Conservation (phyloP, 768 basidiomycete species). For the Suillus tomentosus region DNA sequence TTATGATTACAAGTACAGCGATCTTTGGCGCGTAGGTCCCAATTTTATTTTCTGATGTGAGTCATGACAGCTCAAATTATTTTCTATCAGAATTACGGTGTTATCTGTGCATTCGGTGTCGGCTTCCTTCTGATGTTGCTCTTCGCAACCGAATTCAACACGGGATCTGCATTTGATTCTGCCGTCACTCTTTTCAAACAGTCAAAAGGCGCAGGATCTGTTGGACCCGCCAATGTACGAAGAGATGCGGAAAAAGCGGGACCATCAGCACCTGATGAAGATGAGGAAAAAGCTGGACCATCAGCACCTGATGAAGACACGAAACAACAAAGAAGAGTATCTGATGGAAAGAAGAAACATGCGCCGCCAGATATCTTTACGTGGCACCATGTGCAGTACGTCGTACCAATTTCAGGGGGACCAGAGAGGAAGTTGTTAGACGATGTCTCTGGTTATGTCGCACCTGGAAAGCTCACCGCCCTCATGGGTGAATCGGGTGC, state of each 20-base stretch:
- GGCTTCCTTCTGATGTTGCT: constrained; percentile 60
- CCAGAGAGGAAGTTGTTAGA: constrained; percentile 60
- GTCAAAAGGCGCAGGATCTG: constrained; percentile 40
- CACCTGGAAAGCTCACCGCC: constrained; percentile 78
- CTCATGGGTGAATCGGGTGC: constrained; percentile 68
- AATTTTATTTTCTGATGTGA: neutral
- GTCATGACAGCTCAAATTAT: neutral
- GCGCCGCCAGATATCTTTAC: constrained; percentile 66
- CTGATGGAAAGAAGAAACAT: constrained; percentile 24
- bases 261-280: constrained; percentile 12
- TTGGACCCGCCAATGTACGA: constrained; percentile 22
- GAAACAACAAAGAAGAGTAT: neutral
- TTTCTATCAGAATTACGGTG: constrained; percentile 62
- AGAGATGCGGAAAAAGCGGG: constrained; percentile 32
- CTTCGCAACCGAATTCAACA: constrained; percentile 59
- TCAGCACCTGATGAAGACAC: neutral
- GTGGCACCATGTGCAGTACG: constrained; percentile 74
- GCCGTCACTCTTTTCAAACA: constrained; percentile 66
- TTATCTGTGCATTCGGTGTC: constrained; percentile 63
- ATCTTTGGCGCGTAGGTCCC: constrained; percentile 51
- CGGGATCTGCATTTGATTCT: constrained; percentile 34
- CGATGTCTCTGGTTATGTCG: constrained; percentile 77
- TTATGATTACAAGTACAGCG: constrained; percentile 41
- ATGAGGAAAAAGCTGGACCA: constrained; percentile 33
- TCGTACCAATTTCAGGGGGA: constrained; percentile 37